Conservation (phyloP, 345 rosid genomes). For the Gossypium bickii region DNA sequence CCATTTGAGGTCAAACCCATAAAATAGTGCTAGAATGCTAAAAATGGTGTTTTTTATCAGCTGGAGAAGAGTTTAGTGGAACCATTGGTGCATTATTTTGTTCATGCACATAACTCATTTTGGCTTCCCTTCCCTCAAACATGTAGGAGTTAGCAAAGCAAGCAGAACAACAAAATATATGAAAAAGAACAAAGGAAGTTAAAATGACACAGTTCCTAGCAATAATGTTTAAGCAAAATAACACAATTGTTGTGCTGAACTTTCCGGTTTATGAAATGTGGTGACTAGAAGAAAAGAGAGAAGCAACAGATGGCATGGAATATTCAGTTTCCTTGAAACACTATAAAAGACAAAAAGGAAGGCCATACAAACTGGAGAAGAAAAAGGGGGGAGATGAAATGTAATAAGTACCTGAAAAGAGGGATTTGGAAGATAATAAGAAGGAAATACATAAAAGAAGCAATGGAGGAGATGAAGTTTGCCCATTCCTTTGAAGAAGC, state of each 20-base stretch:
- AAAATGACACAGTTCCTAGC: background rate
- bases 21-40: too few relatives aligned
- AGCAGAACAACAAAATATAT: too few relatives aligned
- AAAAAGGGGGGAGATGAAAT: background rate
- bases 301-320: background rate
- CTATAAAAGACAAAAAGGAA: background rate
- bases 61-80: too few relatives aligned
- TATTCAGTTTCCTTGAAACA: background rate
- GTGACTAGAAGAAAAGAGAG: background rate
- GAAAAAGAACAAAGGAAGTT: too few relatives aligned
- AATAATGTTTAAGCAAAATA: background rate
- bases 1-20: too few relatives aligned
- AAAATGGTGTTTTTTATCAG: too few relatives aligned
- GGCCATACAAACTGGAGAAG: background rate
- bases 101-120: too few relatives aligned
- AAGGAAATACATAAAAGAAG: constrained; percentile 37
- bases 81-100: too few relatives aligned
- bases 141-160: too few relatives aligned
- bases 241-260: background rate
- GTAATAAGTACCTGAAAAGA: constrained; percentile 61
- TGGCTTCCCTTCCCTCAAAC: too few relatives aligned
- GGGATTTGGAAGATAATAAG: constrained; percentile 74
- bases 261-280: background rate
- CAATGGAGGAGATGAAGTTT: constrained; percentile 40
- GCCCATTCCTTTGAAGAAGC: constrained; percentile 62